Evolutionary conservation across 2,329 filamentous ascomycete species (phyloP), one percentile per base, ranked within the genome.

Genomic region (Phialemonium atrogriseum): DNA sequence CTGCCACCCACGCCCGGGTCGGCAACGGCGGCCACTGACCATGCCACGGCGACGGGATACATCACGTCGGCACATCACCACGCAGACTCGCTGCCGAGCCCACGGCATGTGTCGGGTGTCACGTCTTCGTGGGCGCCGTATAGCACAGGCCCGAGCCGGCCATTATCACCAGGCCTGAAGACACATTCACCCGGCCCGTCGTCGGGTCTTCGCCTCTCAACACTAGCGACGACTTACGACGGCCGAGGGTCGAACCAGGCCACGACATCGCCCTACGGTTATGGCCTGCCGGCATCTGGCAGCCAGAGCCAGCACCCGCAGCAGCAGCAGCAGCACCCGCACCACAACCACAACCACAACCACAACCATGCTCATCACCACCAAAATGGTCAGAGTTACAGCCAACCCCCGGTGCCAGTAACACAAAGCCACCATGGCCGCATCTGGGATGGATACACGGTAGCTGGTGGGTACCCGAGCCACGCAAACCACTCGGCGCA

Each of bases 11-110:
- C 67, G 1, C 63, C 66, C 2, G 46, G 47, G 5, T 49, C 52
- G 1, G 40, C 47, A 6, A 49, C 56, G 1, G 51, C 51, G 5
- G 46, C 44, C 13, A 49, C 57, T 1, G 61, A 64, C 14, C 51
- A 54, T 3, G 48, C 55, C 5, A 49, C 54, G 2, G 45, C 56
- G 18, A 60, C 54, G 33, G 63, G 51, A 38, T 66, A 52, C 43
- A 56, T 52, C 11, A 52, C 54, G 30, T 41, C 46, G 32, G 61
- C 48, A 41, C 59, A 51, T 20, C 48, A 59, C 42, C 62, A 70
- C 24, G 58, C 66, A 25, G 68, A 73, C 26, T 54, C 62, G 5
- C 60, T 74, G 18, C 58, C 67, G 0, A 74, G 70, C 7, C 70
- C 70, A 1, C 58, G 70, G 2, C 70, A 69, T 2, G 52, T 74